phyloP scores from a whole-genome alignment of 306 rosid genomes.

The Styphnolobium japonicum region DNA sequence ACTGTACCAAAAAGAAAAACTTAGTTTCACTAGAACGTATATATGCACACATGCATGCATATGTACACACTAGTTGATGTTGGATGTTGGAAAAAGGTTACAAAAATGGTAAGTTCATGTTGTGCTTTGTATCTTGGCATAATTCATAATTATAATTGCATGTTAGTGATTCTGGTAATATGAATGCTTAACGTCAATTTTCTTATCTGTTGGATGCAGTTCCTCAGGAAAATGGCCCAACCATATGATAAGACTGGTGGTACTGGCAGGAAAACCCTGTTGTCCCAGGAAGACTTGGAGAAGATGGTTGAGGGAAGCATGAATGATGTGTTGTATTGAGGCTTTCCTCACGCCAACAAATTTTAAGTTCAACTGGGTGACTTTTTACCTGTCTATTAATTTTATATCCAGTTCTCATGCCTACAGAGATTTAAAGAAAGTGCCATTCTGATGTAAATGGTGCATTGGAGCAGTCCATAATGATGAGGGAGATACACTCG shows the following conservation, averaged over 20 bases:
- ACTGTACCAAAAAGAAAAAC: no score
- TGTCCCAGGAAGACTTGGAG: constrained; percentile 83
- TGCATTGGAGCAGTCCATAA: not conserved
- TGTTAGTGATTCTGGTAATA: not conserved
- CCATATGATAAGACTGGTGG: constrained; percentile 87
- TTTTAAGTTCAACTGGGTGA: not conserved
- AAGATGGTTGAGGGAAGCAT: constrained; percentile 56
- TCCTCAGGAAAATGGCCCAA: constrained; percentile 93
- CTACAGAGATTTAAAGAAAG: not conserved
- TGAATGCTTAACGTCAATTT: not conserved
- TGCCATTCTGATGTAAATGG: not conserved
- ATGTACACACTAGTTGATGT: not conserved
- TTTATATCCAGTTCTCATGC: not conserved
- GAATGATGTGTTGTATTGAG: constrained; percentile 52
- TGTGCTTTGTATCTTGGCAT: not conserved
- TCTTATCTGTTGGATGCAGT: constrained; percentile 49
- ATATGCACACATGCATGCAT: not conserved
- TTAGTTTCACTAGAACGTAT: not conserved
- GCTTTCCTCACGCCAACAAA: not conserved
- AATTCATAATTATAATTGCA: not conserved
- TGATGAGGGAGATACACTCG: not conserved
- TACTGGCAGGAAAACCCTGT: constrained; percentile 65
- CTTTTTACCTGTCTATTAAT: not conserved
- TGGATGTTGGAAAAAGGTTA: constrained; percentile 7
- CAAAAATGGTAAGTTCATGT: not conserved